Percentiles rank a stretch among this genome's conserved stretches.
phyloP scores from a whole-genome alignment of 495 filamentous ascomycete genomes.

The Xylaria bambusicola region DNA sequence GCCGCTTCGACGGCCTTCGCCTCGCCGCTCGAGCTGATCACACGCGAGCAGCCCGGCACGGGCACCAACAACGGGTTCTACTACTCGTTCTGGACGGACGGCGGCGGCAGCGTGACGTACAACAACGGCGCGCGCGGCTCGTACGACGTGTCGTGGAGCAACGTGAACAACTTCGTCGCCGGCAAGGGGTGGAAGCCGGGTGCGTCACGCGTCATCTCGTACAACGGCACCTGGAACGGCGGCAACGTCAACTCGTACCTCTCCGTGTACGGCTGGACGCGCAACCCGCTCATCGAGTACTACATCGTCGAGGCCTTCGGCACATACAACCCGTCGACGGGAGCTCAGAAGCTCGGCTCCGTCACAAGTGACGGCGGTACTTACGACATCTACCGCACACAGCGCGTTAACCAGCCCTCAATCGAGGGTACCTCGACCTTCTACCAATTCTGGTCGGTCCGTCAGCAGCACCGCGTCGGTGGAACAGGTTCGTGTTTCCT shows the following conservation, averaged over 20 bases:
- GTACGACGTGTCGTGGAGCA: slow-evolving; percentile 61
- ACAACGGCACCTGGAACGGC: slow-evolving; percentile 61
- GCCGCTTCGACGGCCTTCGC: slow-evolving; percentile 41
- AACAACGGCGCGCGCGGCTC: slow-evolving; percentile 58
- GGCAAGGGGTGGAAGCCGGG: slow-evolving; percentile 67
- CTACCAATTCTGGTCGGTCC: slow-evolving; percentile 61
- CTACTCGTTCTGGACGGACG: slow-evolving; percentile 68
- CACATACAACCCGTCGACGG: slow-evolving; percentile 56
- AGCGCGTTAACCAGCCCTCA: slow-evolving; percentile 60
- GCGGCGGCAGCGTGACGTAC: slow-evolving; percentile 56
- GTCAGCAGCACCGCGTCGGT: slow-evolving; percentile 47
- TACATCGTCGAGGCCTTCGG: slow-evolving; percentile 46
- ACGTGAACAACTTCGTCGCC: slow-evolving; percentile 64
- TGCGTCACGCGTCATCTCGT: slow-evolving; percentile 37
- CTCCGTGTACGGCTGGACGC: slow-evolving; percentile 48
- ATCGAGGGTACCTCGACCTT: slow-evolving; percentile 59
- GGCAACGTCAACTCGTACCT: slow-evolving; percentile 59
- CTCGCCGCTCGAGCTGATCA: slow-evolving; percentile 39
- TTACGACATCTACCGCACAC: slow-evolving; percentile 65
- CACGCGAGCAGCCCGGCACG: slow-evolving; percentile 41
- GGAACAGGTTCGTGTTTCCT: slow-evolving; percentile 45
- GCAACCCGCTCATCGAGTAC: slow-evolving; percentile 36
- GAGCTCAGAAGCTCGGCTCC: slow-evolving; percentile 53
- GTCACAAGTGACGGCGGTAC: slow-evolving; percentile 60
- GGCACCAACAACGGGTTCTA: slow-evolving; percentile 61